A percentile compares a stretch with the other conserved stretches of the same genome.
These are phyloP conservation scores for Rhodotorula paludigena DNA, from an alignment of 768 basidiomycete genomes.

Conservation along the genomic window DNA sequence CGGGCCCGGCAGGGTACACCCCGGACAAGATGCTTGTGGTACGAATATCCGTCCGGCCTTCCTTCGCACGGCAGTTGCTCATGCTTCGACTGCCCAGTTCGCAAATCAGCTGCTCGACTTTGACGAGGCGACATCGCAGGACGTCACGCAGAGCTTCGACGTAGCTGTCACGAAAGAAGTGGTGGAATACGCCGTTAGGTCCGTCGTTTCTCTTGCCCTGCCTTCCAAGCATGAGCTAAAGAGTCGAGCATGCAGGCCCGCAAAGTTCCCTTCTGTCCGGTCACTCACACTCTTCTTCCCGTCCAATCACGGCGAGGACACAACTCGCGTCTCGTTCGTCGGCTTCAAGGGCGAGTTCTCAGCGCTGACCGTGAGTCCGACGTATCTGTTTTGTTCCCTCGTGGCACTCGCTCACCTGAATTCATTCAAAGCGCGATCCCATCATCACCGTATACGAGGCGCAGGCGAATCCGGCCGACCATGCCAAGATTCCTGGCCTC, in stretches of 20 bases:
- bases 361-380: slow-evolving; percentile 23
- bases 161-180: slow-evolving; percentile 44
- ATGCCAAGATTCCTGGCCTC: slow-evolving; percentile 39
- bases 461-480: slow-evolving; percentile 49
- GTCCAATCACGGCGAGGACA: slow-evolving; percentile 49
- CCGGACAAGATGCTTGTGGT: slow-evolving; percentile 45
- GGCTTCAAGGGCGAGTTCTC: slow-evolving; percentile 48
- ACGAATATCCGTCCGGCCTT: too few species aligned
- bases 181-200: slow-evolving; percentile 50
- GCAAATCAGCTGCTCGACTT: slow-evolving; percentile 44
- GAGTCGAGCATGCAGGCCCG: slow-evolving; percentile 40
- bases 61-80: neutral
- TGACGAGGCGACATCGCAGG: slow-evolving; percentile 32
- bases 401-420: neutral
- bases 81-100: slow-evolving; percentile 3
- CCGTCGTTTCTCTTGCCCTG: slow-evolving; percentile 3
- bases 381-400: neutral
- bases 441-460: slow-evolving; percentile 50
- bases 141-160: slow-evolving; percentile 39
- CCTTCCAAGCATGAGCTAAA: neutral
- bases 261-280: slow-evolving; percentile 47
- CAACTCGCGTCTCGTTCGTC: slow-evolving; percentile 48
- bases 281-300: slow-evolving; percentile 49
- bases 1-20: slow-evolving; percentile 47
- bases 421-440: slow-evolving; percentile 43